Conservation (phyloP, 495 filamentous ascomycete species). For the Neurospora sp. region DNA sequence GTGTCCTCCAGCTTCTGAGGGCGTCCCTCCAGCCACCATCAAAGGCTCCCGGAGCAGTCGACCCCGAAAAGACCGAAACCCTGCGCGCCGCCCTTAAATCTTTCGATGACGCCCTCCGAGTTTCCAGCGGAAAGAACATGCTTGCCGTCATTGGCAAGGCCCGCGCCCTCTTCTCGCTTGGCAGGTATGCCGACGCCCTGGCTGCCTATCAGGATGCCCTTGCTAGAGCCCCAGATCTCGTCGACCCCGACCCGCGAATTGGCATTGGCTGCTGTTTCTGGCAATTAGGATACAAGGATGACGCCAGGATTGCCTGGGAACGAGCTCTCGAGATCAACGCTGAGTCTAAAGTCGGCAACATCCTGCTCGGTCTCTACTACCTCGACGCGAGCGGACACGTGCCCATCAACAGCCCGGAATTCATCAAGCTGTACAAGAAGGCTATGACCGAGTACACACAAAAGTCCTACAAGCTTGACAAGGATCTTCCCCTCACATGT, state of each 20-base stretch:
- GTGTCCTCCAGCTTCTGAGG: conserved; percentile 77
- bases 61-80: conserved; percentile 68
- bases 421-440: conserved; percentile 73
- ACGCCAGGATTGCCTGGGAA: conserved; percentile 84
- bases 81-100: conserved; percentile 75
- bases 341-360: conserved; percentile 81
- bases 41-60: conserved; percentile 51
- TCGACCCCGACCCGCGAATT: conserved; percentile 92
- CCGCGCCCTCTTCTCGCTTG: conserved; percentile 70
- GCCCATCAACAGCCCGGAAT: conserved; percentile 62
- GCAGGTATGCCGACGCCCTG: conserved; percentile 71
- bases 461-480: conserved; percentile 90
- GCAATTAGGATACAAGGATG: conserved; percentile 87
- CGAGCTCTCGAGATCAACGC: conserved; percentile 76
- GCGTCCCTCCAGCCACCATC: conserved; percentile 72
- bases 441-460: conserved; percentile 92
- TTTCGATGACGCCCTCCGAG: conserved; percentile 83
- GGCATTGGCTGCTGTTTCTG: conserved; percentile 93
- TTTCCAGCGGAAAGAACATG: conserved; percentile 75
- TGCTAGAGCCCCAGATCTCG: conserved; percentile 69
- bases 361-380: conserved; percentile 80
- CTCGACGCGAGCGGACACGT: conserved; percentile 72
- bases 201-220: conserved; percentile 79
- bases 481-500: conserved; percentile 82
- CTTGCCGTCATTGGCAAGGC: conserved; percentile 83